phyloP scores from a whole-genome alignment of 306 rosid genomes.

The Rosa persica region DNA sequence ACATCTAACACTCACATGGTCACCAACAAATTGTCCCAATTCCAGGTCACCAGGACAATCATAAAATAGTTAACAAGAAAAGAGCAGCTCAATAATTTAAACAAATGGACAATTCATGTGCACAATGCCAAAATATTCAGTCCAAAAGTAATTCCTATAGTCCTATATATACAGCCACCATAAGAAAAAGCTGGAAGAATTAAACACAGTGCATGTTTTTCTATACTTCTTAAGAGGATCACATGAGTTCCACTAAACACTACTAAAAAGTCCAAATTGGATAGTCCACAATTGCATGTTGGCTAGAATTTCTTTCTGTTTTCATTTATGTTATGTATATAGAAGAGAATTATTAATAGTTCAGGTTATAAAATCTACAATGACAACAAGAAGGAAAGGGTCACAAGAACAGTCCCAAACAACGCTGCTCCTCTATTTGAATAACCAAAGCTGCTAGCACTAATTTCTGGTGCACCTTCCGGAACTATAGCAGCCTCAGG shows the following conservation, averaged over 20 bases:
- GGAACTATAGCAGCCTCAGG: slow-evolving; percentile 16
- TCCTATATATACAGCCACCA: not conserved
- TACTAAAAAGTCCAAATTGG: not conserved
- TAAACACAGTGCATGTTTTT: not conserved
- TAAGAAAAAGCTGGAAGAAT: not conserved
- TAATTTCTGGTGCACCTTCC: not conserved
- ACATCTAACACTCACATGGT: not conserved
- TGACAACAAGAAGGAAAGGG: not conserved
- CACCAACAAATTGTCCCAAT: slow-evolving; percentile 8
- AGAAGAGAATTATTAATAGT: not conserved
- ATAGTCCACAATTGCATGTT: not conserved
- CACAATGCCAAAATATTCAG: not conserved
- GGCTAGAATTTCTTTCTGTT: not conserved
- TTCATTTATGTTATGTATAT: not conserved
- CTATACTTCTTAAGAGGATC: not conserved
- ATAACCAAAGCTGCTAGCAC: slow-evolving; percentile 4
- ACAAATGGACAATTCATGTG: not conserved
- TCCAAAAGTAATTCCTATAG: not conserved
- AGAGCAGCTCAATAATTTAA: not conserved
- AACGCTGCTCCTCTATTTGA: not conserved
- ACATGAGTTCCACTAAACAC: not conserved
- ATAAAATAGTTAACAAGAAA: not conserved
- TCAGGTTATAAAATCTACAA: slow-evolving; percentile 8
- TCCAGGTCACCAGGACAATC: not conserved
- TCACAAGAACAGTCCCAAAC: not conserved